A percentile compares a stretch with the other conserved stretches of the same genome.
These are phyloP conservation scores for Monosporascus sp. DNA, from an alignment of 2,329 filamentous ascomycete genomes.

Conservation along the genomic window DNA sequence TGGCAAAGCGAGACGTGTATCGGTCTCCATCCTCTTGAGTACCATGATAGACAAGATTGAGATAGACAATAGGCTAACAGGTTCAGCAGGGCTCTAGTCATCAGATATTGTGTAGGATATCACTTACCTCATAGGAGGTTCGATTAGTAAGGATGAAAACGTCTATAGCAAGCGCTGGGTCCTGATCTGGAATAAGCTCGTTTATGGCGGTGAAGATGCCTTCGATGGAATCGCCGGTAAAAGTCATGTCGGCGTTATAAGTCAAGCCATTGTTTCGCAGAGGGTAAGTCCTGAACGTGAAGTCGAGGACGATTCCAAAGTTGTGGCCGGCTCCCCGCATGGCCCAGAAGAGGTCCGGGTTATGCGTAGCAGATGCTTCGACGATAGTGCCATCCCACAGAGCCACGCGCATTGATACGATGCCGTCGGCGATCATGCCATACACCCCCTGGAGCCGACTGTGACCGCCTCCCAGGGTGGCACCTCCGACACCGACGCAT, in stretches of 20 bases:
- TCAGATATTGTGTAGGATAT: not conserved
- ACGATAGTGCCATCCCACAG: slow-evolving; percentile 31
- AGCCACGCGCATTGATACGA: slow-evolving; percentile 33
- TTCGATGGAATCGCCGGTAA: slow-evolving; percentile 6
- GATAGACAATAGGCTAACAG: slow-evolving; percentile 1
- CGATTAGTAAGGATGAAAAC: slow-evolving; percentile 2
- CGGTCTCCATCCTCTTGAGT: slow-evolving; percentile 1
- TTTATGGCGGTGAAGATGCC: slow-evolving; percentile 4
- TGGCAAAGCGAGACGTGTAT: slow-evolving; percentile 6
- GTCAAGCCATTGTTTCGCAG: not conserved
- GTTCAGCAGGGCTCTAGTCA: not conserved
- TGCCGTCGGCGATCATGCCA: slow-evolving; percentile 35
- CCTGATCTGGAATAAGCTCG: slow-evolving; percentile 5
- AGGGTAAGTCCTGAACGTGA: slow-evolving; percentile 6
- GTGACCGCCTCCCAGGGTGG: slow-evolving; percentile 37
- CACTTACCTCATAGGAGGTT: slow-evolving; percentile 1
- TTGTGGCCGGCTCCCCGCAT: slow-evolving; percentile 40
- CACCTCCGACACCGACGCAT: slow-evolving; percentile 6
- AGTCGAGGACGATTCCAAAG: slow-evolving; percentile 28
- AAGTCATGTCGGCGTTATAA: slow-evolving; percentile 8
- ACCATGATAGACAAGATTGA: slow-evolving; percentile 7
- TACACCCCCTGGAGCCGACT: slow-evolving; percentile 36
- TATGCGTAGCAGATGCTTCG: slow-evolving; percentile 18
- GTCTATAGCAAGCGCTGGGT: slow-evolving; percentile 5
- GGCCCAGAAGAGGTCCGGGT: slow-evolving; percentile 38